phyloP scores from a whole-genome alignment of 2,329 filamentous ascomycete species.

The Biscogniauxia sp. region DNA sequence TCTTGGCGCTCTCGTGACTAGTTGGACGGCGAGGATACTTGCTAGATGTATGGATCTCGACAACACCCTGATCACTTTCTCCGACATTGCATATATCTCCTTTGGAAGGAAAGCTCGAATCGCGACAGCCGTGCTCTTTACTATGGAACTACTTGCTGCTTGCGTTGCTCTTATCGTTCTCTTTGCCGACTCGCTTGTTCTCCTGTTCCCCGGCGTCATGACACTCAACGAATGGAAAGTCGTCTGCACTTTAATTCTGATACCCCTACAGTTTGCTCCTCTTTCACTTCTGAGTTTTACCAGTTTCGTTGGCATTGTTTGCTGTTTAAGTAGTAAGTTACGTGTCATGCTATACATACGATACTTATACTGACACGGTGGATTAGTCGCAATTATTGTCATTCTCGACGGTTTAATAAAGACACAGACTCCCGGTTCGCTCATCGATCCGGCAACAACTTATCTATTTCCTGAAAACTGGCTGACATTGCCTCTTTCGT shows the following conservation, averaged over 20 bases:
- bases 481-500: constrained; percentile 81
- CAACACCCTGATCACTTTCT: constrained; percentile 84
- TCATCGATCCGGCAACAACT: constrained; percentile 75
- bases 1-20: constrained; percentile 72
- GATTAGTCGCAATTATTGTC: constrained; percentile 75
- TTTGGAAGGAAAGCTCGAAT: constrained; percentile 81
- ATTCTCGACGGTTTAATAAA: constrained; percentile 86
- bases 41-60: constrained; percentile 88
- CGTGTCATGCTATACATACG: constrained; percentile 3
- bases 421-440: constrained; percentile 72
- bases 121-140: constrained; percentile 82
- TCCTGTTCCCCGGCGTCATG: constrained; percentile 68
- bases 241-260: constrained; percentile 72
- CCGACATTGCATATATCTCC: constrained; percentile 86
- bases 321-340: constrained; percentile 78
- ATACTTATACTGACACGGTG: constrained; percentile 5
- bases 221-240: constrained; percentile 78
- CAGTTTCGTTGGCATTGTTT: constrained; percentile 88
- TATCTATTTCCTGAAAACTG: constrained; percentile 84
- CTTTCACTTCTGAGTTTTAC: constrained; percentile 83
- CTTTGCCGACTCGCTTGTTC: constrained; percentile 83
- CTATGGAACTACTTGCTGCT: constrained; percentile 79
- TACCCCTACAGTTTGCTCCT: constrained; percentile 82
- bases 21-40: constrained; percentile 81
- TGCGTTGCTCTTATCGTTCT: constrained; percentile 64